phyloP scores from a whole-genome alignment of 1,284 basidiomycete species.

The Boletellus sp. region DNA sequence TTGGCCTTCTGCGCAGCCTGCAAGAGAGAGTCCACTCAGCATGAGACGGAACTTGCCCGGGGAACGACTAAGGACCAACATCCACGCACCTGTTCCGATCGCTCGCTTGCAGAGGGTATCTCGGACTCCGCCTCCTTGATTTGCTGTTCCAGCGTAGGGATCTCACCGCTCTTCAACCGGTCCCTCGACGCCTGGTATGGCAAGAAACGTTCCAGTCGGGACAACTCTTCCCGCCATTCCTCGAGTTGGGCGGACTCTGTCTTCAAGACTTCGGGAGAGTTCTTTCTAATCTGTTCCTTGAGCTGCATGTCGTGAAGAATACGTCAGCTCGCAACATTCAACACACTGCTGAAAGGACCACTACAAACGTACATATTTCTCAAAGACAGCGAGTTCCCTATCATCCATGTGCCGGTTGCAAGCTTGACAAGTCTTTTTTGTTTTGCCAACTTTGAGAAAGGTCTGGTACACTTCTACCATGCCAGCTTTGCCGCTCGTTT shows the following conservation, averaged over 20 bases:
- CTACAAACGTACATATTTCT: conserved; percentile 56
- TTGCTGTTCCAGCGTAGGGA: conserved; percentile 66
- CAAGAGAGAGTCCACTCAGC: not conserved
- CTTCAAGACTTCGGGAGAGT: conserved; percentile 39
- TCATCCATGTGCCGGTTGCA: conserved; percentile 73
- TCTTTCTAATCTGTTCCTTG: conserved; percentile 51
- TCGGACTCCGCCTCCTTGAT: conserved; percentile 56
- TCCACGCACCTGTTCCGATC: conserved; percentile 55
- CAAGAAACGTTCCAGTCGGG: conserved; percentile 54
- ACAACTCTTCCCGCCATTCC: conserved; percentile 62
- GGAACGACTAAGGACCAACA: not conserved
- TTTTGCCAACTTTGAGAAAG: conserved; percentile 59
- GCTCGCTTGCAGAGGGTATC: conserved; percentile 47
- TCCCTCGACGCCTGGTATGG: conserved; percentile 51
- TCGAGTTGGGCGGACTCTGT: conserved; percentile 44
- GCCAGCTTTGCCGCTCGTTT: conserved; percentile 34
- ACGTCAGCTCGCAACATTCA: not conserved
- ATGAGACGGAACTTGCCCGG: not conserved
- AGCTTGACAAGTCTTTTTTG: conserved; percentile 68
- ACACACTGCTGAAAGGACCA: not conserved
- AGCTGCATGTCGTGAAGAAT: conserved; percentile 36
- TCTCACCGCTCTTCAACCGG: conserved; percentile 56
- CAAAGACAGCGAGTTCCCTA: conserved; percentile 60
- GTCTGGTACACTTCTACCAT: conserved; percentile 58
- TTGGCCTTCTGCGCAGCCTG: conserved; percentile 50